Percentiles rank a stretch among this genome's conserved stretches.
phyloP scores from a whole-genome alignment of 164 flowering plant species.

The Vitis cinerea region DNA sequence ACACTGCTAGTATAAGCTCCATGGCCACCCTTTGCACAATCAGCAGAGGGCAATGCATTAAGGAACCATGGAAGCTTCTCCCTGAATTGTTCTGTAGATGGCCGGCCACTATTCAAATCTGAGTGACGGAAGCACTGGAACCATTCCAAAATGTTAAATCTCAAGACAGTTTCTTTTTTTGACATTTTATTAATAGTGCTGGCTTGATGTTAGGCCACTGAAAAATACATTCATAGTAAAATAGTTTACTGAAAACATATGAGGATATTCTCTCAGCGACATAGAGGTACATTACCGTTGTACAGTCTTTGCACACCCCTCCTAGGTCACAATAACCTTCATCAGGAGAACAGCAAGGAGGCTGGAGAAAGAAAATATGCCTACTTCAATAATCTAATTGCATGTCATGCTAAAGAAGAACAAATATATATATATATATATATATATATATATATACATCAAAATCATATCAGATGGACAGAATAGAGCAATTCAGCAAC shows the following conservation, averaged over 20 bases:
- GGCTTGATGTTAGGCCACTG: neutral
- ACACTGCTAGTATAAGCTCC: slow-evolving; percentile 92
- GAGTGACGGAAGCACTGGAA: slow-evolving; percentile 90
- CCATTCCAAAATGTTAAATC: slow-evolving; percentile 15
- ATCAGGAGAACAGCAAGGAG: slow-evolving; percentile 80
- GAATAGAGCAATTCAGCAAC: neutral
- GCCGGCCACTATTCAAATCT: slow-evolving; percentile 76
- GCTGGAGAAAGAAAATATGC: slow-evolving; percentile 43
- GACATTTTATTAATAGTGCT: neutral
- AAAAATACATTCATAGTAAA: neutral
- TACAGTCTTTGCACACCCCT: slow-evolving; percentile 80
- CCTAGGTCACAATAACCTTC: slow-evolving; percentile 58
- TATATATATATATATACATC: neutral
- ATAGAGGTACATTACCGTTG: slow-evolving; percentile 51
- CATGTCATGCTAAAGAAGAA: neutral
- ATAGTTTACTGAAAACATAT: neutral
- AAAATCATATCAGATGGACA: neutral
- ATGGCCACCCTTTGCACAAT: slow-evolving; percentile 99
- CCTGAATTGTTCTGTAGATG: slow-evolving; percentile 76
- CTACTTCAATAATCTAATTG: neutral
- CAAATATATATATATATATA: neutral
- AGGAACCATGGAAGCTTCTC: slow-evolving; percentile 99
- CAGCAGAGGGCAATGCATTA: slow-evolving; percentile 87
- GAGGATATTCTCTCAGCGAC: neutral
- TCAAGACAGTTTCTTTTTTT: neutral